Conservation (phyloP, 129 eudicot genomes). For the Oenanthe sinensis region DNA sequence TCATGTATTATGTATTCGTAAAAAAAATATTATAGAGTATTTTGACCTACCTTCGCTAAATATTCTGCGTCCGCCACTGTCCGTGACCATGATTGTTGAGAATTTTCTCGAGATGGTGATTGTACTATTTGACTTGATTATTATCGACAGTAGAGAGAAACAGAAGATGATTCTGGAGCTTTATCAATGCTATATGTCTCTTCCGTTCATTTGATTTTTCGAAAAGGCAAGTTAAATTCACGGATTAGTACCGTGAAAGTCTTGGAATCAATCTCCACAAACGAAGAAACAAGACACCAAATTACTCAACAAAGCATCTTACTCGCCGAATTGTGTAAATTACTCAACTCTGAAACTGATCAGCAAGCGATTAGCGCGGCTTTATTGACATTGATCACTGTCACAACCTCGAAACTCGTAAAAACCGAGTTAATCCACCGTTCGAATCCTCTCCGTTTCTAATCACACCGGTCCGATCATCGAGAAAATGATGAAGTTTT, state of each 20-base stretch:
- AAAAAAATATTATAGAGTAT: constrained; percentile 24
- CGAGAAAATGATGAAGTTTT: constrained; percentile 37
- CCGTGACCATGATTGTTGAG: constrained; percentile 23
- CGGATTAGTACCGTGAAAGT: constrained; percentile 42
- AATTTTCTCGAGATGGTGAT: constrained; percentile 27
- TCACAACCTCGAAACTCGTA: constrained; percentile 33
- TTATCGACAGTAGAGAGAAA: too few relatives aligned
- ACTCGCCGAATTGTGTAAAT: constrained; percentile 26
- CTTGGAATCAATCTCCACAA: constrained; percentile 36
- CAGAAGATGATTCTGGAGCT: not conserved
- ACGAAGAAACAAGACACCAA: constrained; percentile 38
- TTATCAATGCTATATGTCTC: constrained; percentile 17
- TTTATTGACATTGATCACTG: constrained; percentile 32
- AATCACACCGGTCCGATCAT: constrained; percentile 20
- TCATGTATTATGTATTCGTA: too few relatives aligned
- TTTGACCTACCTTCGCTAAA: too few relatives aligned
- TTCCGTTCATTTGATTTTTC: constrained; percentile 39
- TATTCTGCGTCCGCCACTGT: too few relatives aligned
- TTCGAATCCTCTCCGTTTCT: constrained; percentile 31
- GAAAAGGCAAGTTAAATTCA: constrained; percentile 33
- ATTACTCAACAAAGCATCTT: constrained; percentile 30
- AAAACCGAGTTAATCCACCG: constrained; percentile 51
- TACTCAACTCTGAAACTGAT: constrained; percentile 27
- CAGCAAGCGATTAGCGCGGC: constrained; percentile 37
- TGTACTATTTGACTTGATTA: constrained; percentile 28